These are phyloP conservation scores for Xylaria bambusicola DNA, from an alignment of 495 filamentous ascomycete genomes.

Conservation along the genomic window DNA sequence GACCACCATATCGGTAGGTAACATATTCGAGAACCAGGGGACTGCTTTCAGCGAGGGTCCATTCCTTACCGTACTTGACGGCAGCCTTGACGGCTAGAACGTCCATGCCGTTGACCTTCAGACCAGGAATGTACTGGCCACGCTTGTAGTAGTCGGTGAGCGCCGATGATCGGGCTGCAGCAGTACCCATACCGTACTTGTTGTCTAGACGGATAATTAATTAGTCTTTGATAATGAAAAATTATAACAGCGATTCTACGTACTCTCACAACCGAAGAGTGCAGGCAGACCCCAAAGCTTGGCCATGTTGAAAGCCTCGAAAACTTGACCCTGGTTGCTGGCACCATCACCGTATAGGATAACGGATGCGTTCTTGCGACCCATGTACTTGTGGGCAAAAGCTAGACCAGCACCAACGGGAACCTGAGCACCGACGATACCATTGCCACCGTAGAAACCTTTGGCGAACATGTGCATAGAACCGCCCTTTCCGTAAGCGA, in stretches of 20 bases:
- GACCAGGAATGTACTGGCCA: conserved; percentile 98
- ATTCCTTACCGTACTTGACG: conserved; percentile 87
- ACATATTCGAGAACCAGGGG: conserved; percentile 98
- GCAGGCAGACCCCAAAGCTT: conserved; percentile 97
- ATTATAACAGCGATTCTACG: conserved; percentile 32
- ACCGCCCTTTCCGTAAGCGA: conserved; percentile 97
- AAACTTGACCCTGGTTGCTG: conserved; percentile 98
- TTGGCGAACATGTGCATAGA: conserved; percentile 99
- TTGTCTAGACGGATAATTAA: conserved; percentile 66
- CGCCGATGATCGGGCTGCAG: conserved; percentile 88
- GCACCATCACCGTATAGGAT: conserved; percentile 97
- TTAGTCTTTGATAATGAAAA: background rate
- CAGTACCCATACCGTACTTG: conserved; percentile 99
- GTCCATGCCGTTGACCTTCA: conserved; percentile 99
- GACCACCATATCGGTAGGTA: conserved; percentile 97
- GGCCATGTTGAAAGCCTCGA: conserved; percentile 99
- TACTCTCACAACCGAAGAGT: conserved; percentile 98
- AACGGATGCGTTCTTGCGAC: conserved; percentile 79
- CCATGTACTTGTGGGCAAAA: conserved; percentile 94
- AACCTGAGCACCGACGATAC: conserved; percentile 98
- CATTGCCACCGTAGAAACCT: conserved; percentile 97
- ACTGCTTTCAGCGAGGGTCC: conserved; percentile 75
- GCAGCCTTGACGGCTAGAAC: conserved; percentile 97
- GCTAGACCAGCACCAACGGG: conserved; percentile 95
- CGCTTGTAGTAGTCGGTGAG: conserved; percentile 99